phyloP scores from a whole-genome alignment of 1,139 yeast genomes.

The Chernovozyma sophiae-reginae region DNA sequence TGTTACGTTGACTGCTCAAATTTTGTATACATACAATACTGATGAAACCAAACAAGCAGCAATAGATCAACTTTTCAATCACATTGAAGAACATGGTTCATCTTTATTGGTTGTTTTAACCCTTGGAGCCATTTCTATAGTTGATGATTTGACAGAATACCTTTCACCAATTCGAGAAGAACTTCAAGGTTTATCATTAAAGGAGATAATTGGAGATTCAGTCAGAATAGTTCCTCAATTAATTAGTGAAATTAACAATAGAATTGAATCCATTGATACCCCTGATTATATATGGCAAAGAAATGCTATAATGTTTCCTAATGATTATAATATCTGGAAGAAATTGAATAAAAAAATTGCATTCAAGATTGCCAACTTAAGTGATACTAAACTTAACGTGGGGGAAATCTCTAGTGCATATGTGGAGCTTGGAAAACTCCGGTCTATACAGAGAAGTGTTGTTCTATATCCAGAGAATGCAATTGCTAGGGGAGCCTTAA shows the following conservation, averaged over 20 bases:
- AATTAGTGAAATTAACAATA: slow-evolving; percentile 46
- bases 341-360: slow-evolving; percentile 49
- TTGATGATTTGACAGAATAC: slow-evolving; percentile 58
- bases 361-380: slow-evolving; percentile 42
- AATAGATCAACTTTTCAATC: slow-evolving; percentile 61
- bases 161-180: slow-evolving; percentile 66
- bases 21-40: slow-evolving; percentile 68
- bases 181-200: slow-evolving; percentile 47
- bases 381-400: slow-evolving; percentile 50
- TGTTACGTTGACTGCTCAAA: slow-evolving; percentile 73
- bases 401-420: slow-evolving; percentile 51
- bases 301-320: slow-evolving; percentile 71
- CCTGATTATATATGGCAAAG: slow-evolving; percentile 54
- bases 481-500: slow-evolving; percentile 5
- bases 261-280: slow-evolving; percentile 17
- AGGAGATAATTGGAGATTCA: slow-evolving; percentile 46
- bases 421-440: slow-evolving; percentile 38
- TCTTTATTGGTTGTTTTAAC: slow-evolving; percentile 64
- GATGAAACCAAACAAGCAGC: slow-evolving; percentile 81
- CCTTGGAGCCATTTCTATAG: slow-evolving; percentile 75
- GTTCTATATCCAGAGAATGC: slow-evolving; percentile 26
- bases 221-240: slow-evolving; percentile 57
- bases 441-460: slow-evolving; percentile 58
- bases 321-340: slow-evolving; percentile 65
- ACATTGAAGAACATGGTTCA: slow-evolving; percentile 60